phyloP scores from a whole-genome alignment of 768 basidiomycete species.

The Trametopsis cervina region DNA sequence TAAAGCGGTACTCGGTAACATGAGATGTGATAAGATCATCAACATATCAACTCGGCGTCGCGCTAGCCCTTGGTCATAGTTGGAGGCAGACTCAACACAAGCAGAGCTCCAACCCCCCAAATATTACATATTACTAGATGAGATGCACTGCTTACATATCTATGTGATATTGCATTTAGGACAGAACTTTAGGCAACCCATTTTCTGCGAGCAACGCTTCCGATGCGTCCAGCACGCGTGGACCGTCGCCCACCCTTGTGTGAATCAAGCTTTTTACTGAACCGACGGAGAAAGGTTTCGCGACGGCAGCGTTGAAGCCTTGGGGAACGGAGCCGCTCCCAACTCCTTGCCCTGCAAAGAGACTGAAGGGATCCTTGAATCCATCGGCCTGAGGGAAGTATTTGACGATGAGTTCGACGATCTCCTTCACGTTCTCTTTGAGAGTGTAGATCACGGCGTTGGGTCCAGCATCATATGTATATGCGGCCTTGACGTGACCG shows the following conservation, averaged over 20 bases:
- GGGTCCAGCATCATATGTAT: constrained; percentile 98
- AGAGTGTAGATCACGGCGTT: constrained; percentile 96
- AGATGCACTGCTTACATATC: not conserved
- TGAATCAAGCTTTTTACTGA: constrained; percentile 89
- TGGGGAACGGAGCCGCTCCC: constrained; percentile 44
- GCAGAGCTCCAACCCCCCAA: not conserved
- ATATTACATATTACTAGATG: not conserved
- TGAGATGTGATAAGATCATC: too few species aligned
- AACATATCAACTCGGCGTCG: too few species aligned
- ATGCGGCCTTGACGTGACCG: constrained; percentile 75
- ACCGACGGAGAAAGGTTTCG: constrained; percentile 63
- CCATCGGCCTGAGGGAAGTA: constrained; percentile 84
- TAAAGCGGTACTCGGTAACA: too few species aligned
- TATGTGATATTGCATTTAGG: not conserved
- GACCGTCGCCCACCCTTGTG: constrained; percentile 89
- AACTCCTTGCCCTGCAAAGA: constrained; percentile 42
- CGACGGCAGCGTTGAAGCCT: constrained; percentile 77
- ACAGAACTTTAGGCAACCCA: constrained; percentile 54
- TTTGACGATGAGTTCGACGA: constrained; percentile 64
- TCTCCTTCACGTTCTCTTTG: constrained; percentile 67
- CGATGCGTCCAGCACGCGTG: constrained; percentile 54
- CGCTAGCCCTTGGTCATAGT: not conserved
- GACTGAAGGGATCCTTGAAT: constrained; percentile 70
- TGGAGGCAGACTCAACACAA: not conserved
- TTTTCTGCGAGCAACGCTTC: constrained; percentile 61